phyloP scores from a whole-genome alignment of 257 asterid genomes.

The Solanum clarkiae region DNA sequence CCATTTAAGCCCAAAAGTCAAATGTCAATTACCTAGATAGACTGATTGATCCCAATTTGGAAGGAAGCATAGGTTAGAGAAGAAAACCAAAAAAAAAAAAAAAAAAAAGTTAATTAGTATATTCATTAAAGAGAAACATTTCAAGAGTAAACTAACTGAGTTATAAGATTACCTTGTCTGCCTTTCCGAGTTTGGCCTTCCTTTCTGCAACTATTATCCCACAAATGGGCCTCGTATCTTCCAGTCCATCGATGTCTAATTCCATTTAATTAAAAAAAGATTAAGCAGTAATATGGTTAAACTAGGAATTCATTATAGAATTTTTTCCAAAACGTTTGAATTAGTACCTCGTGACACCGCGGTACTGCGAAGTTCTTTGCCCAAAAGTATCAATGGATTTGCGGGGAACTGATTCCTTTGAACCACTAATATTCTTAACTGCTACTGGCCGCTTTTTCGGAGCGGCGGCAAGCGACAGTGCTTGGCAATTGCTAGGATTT shows the following conservation, averaged over 20 bases:
- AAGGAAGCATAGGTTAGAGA: neutral
- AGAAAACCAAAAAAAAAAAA: neutral
- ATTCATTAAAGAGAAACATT: neutral
- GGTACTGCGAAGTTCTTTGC: conserved; percentile 76
- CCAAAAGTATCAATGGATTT: conserved; percentile 76
- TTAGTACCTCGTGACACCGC: conserved; percentile 73
- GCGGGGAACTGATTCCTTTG: conserved; percentile 34
- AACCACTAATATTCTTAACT: conserved; percentile 1
- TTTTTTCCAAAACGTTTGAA: neutral
- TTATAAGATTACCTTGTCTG: conserved; percentile 41
- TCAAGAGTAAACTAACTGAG: neutral
- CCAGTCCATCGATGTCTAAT: conserved; percentile 85
- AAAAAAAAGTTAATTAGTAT: neutral
- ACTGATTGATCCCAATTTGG: conserved; percentile 15
- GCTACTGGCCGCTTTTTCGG: conserved; percentile 34
- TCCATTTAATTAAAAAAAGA: neutral
- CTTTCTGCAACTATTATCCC: conserved; percentile 79
- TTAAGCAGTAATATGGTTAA: neutral
- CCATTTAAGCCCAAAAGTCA: neutral
- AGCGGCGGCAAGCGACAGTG: conserved; percentile 40
- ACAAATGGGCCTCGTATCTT: conserved; percentile 79
- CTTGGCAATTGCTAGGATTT: conserved; percentile 14
- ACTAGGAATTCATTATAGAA: neutral
- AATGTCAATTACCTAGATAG: conserved; percentile 46
- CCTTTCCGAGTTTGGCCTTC: conserved; percentile 92